phyloP scores from a whole-genome alignment of 176 grass and related monocot species.

The Ampelocalamus luodianensis region DNA sequence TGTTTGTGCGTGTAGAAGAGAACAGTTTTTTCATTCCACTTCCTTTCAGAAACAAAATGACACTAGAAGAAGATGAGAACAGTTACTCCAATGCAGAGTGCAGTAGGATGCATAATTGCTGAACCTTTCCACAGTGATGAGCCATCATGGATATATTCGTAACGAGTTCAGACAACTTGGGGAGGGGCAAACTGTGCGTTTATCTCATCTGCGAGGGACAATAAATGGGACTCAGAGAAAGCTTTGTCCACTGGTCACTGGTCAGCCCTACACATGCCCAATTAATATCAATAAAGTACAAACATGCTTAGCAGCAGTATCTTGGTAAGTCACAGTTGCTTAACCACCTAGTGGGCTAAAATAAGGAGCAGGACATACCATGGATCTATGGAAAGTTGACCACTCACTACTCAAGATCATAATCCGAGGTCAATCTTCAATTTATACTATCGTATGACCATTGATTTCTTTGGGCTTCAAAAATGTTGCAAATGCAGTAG shows the following conservation, averaged over 20 bases:
- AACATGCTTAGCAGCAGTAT: neutral
- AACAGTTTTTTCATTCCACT: neutral
- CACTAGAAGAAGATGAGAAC: neutral
- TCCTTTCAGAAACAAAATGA: constrained; percentile 2
- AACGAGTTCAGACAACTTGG: neutral
- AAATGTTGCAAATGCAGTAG: neutral
- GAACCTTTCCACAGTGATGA: neutral
- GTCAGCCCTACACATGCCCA: neutral
- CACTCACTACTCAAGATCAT: neutral
- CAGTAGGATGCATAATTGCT: neutral
- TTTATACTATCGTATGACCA: neutral
- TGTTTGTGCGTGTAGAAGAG: neutral
- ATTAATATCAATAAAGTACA: neutral
- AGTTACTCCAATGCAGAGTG: neutral
- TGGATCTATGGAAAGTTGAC: neutral
- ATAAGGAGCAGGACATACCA: neutral
- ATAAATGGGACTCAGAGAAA: neutral
- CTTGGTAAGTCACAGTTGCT: neutral
- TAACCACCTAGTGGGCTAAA: constrained; percentile 6
- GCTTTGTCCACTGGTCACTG: constrained; percentile 6
- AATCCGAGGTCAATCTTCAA: neutral
- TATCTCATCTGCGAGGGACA: no score
- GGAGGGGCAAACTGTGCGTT: no score
- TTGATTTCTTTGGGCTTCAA: neutral
- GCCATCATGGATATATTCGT: neutral